Percentiles rank a stretch among this genome's conserved stretches.
These are phyloP conservation scores for Begonia loranthoides DNA, from an alignment of 306 rosid genomes.

Conservation along the genomic window DNA sequence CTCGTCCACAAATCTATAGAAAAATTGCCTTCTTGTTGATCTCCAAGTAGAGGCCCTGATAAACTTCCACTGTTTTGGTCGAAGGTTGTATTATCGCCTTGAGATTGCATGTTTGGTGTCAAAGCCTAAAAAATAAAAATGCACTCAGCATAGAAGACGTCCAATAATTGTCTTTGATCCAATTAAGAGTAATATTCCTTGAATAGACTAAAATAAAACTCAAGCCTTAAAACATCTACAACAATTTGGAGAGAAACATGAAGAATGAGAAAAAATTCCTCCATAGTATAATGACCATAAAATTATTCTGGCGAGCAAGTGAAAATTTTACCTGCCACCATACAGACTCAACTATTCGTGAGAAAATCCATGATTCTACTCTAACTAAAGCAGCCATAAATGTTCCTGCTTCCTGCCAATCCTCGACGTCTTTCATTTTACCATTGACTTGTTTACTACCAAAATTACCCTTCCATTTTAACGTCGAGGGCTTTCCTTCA, in stretches of 20 bases:
- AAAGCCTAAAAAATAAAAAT: constrained; percentile 50
- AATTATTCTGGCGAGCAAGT: not conserved
- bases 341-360: constrained; percentile 90
- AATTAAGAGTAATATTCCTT: too few species aligned
- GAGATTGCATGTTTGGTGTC: constrained; percentile 86
- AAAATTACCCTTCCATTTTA: constrained; percentile 42
- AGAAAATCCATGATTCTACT: constrained; percentile 94
- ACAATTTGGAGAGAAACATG: too few species aligned
- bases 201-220: too few species aligned
- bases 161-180: too few species aligned
- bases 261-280: too few species aligned
- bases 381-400: constrained; percentile 55
- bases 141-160: constrained; percentile 1
- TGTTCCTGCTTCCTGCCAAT: constrained; percentile 96
- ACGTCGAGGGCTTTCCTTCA: constrained; percentile 31
- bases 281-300: not conserved
- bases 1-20: constrained; percentile 69
- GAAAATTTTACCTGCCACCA: constrained; percentile 94
- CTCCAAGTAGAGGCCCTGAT: constrained; percentile 73
- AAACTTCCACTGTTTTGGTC: constrained; percentile 36
- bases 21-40: constrained; percentile 77
- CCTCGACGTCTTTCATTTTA: constrained; percentile 33
- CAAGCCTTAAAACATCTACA: too few species aligned
- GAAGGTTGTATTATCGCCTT: constrained; percentile 20
- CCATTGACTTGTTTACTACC: constrained; percentile 40